Base-by-base conservation (phyloP, 257 asterid genomes). In the Fraxinus americana region DNA sequence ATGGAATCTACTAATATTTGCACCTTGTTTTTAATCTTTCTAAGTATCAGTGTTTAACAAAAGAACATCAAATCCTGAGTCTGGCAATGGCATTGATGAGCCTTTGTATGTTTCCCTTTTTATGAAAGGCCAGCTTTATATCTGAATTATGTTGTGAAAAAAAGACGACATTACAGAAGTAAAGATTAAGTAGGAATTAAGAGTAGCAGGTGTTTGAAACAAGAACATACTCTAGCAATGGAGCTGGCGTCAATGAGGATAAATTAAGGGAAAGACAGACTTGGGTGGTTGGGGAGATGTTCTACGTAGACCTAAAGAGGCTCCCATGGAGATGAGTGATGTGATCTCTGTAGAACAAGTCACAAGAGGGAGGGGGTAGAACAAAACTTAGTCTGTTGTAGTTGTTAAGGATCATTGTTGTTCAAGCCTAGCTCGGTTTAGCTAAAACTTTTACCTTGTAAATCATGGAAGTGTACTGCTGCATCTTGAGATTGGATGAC, bases 401-500 rank as follows among this genome's bases (percentile, higher is more conserved):
- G 29, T n/a, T n/a, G 27, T 57, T 5, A 48, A 57, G 68, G 68
- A 61, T 61, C 68, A 7, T 61, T 61, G 16, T 61, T 61, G 32
- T 35, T 54, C 11, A 34, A 14, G 72, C 67, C 45, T 21, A 77
- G 50, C 43, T 65, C 71, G 43, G 34, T 76, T 45, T 70, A 67
- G 35, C 50, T 17, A 23, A 23, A 50, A 43, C 72, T 7, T 52
- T 66, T 45, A 34, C 70, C 36, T 54, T 19, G 38, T 32, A 27
- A 57, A 82, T 68, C 68, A 30, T 34, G 67, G 70, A 48, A 79
- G 70, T 76, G 38, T 59, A 52, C 66, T 78, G 63, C 30, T 70
- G 66, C 59, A 70, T 45, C 36, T 67, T 52, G 67, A 43, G 75
- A 23, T 41, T 57, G 29, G 65, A 48, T 48, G 36, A 32, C 2